phyloP scores from a whole-genome alignment of 2,329 filamentous ascomycete species.

The Exophiala mesophila region DNA sequence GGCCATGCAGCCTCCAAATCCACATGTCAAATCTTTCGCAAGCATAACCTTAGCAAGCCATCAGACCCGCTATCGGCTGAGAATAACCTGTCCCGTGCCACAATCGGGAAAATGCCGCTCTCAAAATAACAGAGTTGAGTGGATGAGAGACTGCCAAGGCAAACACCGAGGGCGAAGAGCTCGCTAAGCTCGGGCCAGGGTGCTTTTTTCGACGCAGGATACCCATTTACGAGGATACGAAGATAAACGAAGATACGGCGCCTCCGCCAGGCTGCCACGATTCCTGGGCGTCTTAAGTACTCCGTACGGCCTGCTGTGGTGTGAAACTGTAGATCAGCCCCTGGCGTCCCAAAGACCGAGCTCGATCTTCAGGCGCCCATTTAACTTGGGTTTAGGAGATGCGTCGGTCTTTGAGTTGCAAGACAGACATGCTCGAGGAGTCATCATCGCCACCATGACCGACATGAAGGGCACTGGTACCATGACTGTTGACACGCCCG shows the following conservation, averaged over 20 bases:
- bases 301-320: slow-evolving; percentile 1
- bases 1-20: no score
- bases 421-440: background rate
- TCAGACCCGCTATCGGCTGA: background rate
- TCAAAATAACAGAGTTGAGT: background rate
- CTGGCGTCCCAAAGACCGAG: background rate
- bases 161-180: slow-evolving; percentile 6
- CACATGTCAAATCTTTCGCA: no score
- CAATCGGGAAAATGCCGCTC: background rate
- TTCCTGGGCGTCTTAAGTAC: no score
- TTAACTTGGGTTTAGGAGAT: no score
- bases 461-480: background rate
- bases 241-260: no score
- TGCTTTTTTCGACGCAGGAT: background rate
- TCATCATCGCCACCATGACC: background rate
- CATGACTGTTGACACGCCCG: no score
- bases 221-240: no score
- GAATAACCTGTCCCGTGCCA: background rate
- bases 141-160: slow-evolving; percentile 1
- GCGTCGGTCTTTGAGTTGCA: slow-evolving; percentile 2
- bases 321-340: background rate
- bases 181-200: background rate
- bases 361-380: background rate
- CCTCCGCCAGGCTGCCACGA: no score
- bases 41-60: no score